Conservation (phyloP, 2,329 filamentous ascomycete species). For the Pyrenophora seminiperda region DNA sequence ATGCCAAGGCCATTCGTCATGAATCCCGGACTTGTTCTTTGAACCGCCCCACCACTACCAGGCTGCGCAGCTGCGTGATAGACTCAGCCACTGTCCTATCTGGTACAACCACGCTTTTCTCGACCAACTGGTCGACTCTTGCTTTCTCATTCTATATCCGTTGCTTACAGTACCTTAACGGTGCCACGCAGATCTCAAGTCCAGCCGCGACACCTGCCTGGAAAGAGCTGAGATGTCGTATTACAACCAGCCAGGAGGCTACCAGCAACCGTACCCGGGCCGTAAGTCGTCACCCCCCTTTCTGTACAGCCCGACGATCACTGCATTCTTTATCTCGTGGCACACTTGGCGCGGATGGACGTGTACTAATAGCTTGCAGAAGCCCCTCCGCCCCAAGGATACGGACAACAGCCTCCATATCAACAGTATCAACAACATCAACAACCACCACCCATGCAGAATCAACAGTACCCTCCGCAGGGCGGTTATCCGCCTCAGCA, state of each 20-base stretch:
- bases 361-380: slow-evolving; percentile 35
- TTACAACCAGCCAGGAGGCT: slow-evolving; percentile 38
- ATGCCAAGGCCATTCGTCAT: slow-evolving; percentile 13
- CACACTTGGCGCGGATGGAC: slow-evolving; percentile 24
- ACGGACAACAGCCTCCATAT: slow-evolving; percentile 23
- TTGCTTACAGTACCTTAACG: background rate
- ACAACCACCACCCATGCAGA: slow-evolving; percentile 38
- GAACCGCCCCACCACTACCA: slow-evolving; percentile 8
- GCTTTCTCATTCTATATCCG: slow-evolving; percentile 1
- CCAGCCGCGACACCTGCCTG: background rate
- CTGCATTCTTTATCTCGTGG: slow-evolving; percentile 9
- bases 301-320: slow-evolving; percentile 14
- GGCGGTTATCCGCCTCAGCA: slow-evolving; percentile 43
- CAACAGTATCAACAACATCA: slow-evolving; percentile 18
- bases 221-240: slow-evolving; percentile 27
- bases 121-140: background rate
- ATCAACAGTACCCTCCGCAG: slow-evolving; percentile 27
- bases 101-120: background rate
- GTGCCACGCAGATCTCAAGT: background rate
- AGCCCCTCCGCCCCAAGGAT: slow-evolving; percentile 32
- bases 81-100: slow-evolving; percentile 9
- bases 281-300: slow-evolving; percentile 31
- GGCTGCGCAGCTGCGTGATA: slow-evolving; percentile 8
- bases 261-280: slow-evolving; percentile 36
- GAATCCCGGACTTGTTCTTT: slow-evolving; percentile 1